phyloP scores from a whole-genome alignment of 345 rosid genomes.

The Lepidium sativum region DNA sequence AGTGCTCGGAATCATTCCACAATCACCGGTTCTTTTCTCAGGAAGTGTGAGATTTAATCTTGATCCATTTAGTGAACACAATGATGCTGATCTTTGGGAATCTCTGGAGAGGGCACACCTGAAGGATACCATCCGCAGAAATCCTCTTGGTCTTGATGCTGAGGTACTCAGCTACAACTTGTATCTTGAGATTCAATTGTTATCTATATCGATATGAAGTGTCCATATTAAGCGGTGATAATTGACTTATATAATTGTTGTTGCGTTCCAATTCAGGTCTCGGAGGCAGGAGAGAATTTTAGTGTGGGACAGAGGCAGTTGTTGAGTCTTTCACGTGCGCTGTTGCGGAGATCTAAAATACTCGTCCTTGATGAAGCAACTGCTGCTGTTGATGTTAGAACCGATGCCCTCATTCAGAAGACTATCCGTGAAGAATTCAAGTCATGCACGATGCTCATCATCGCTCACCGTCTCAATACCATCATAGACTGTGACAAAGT shows the following conservation, averaged over 20 bases:
- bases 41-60: constrained; percentile 77
- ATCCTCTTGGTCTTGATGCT: constrained; percentile 32
- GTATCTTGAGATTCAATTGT: constrained; percentile 43
- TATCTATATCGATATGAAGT: not conserved
- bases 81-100: constrained; percentile 64
- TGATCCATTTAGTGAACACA: constrained; percentile 68
- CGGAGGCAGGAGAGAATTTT: constrained; percentile 89
- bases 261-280: constrained; percentile 35
- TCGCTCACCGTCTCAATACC: constrained; percentile 81
- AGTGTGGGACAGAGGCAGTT: constrained; percentile 94
- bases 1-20: constrained; percentile 77
- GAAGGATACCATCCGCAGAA: constrained; percentile 29
- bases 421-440: constrained; percentile 68
- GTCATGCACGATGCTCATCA: constrained; percentile 69
- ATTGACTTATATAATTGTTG: not conserved
- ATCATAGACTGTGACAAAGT: constrained; percentile 78
- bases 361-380: constrained; percentile 83
- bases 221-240: not conserved
- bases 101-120: constrained; percentile 28
- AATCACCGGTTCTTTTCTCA: constrained; percentile 76
- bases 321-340: constrained; percentile 68
- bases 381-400: constrained; percentile 80
- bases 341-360: constrained; percentile 58
- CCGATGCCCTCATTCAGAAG: constrained; percentile 67
- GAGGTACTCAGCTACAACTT: constrained; percentile 37